Base-by-base conservation (phyloP, 345 rosid species). In the Eucalyptus guilfoylei region DNA sequence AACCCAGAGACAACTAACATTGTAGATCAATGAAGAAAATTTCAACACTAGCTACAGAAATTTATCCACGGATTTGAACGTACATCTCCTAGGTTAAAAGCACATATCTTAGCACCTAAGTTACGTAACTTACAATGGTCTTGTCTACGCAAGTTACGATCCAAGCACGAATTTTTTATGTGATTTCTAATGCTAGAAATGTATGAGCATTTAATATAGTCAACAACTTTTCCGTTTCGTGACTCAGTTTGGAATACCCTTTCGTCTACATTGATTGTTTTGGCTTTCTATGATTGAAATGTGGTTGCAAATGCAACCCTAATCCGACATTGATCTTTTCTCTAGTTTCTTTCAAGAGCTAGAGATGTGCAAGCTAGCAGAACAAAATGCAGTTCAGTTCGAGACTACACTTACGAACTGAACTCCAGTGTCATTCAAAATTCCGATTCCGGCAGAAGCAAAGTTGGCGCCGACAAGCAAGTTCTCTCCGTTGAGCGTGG, bases 381-480 rank as follows among this genome's bases (percentile, higher is more conserved):
- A 69, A 16, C 52, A 52, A 89, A 45, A 48, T 88, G 60, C 72
- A 83, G 52, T 34, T 60, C 28, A 12, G 60, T 30, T 55, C 87
- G 86, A 48, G 86, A 32, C 50, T 64, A 0, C 50, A 87, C 91
- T 81, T 87, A 89, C 91, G 62, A 89, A 89, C 86, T 89, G 91
- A 54, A 87, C 9, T 26, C 91, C 91, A 28, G 91, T 89, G 40
- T 89, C 91, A 2, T 89, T 89, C 40, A 89, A 88, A 48, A 89
- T 89, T 28, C 91, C 91, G 24, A 89, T 89, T 49, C 91, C 91
- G 3, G 91, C 91, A 3, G 91, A 89, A 11, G 91, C 91, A 23
- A 89, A 89, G 91, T 89, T 89, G 83, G 91, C 91, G 32, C 91
- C 91, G 16, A 87, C 26, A 6, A 89, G 89, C 24, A 89, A 87